Conservation (phyloP, 2,329 filamentous ascomycete genomes). For the Ambrosiella beaveri region DNA sequence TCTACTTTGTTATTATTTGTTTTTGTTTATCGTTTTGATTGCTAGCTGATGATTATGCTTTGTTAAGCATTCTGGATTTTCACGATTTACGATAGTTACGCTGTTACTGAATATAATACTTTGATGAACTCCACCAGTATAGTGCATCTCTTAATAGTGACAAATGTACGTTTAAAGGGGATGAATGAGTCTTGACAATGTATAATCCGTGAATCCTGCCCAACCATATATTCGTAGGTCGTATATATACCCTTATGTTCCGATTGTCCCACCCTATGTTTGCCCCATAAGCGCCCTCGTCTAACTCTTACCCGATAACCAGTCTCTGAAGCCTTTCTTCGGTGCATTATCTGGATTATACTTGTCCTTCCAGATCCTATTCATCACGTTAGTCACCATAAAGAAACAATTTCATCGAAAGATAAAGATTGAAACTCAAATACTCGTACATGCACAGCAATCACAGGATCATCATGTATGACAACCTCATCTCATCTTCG, state of each 20-base stretch:
- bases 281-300: neutral
- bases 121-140: neutral
- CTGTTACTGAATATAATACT: neutral
- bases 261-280: neutral
- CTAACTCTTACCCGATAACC: neutral
- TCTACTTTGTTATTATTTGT: conserved; percentile 17
- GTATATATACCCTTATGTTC: neutral
- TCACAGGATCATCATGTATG: neutral
- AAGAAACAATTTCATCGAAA: neutral
- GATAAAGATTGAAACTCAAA: neutral
- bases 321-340: conserved; percentile 20
- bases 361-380: conserved; percentile 97
- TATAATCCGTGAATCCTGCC: too few species aligned
- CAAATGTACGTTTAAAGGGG: too few species aligned
- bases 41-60: neutral
- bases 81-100: conserved; percentile 1
- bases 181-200: too few species aligned
- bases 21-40: conserved; percentile 13
- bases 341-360: conserved; percentile 40
- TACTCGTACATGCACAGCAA: neutral
- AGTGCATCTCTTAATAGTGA: too few species aligned
- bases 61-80: neutral
- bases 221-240: too few species aligned
- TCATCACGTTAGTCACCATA: neutral
- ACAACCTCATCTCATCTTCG: neutral